Percentiles rank a stretch among this genome's conserved stretches.
phyloP scores from a whole-genome alignment of 345 rosid genomes.

The Abelmoschus esculentus region DNA sequence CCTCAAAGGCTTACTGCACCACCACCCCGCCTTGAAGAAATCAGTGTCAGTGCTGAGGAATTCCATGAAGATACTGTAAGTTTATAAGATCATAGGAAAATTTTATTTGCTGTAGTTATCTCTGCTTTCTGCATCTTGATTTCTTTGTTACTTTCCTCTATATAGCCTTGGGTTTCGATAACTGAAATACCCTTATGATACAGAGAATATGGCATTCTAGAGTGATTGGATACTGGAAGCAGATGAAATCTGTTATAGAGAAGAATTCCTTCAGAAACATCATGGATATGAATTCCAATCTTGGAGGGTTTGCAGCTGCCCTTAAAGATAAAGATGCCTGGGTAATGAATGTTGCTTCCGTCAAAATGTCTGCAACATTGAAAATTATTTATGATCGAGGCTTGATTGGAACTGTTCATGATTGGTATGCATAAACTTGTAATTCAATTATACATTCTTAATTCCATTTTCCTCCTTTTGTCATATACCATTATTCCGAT shows the following conservation, averaged over 20 bases:
- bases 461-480: neutral
- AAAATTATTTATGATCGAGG: slow-evolving; percentile 92
- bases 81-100: slow-evolving; percentile 8
- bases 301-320: slow-evolving; percentile 92
- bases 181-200: slow-evolving; percentile 16
- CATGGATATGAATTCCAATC: slow-evolving; percentile 95
- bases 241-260: slow-evolving; percentile 68
- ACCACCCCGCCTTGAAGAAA: slow-evolving; percentile 80
- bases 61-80: slow-evolving; percentile 73
- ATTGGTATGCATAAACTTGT: slow-evolving; percentile 47
- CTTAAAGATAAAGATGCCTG: slow-evolving; percentile 74
- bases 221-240: slow-evolving; percentile 82
- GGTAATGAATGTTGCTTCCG: slow-evolving; percentile 96
- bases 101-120: neutral
- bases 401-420: slow-evolving; percentile 89
- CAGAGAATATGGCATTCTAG: slow-evolving; percentile 82
- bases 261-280: slow-evolving; percentile 75
- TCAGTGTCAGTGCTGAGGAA: slow-evolving; percentile 56
- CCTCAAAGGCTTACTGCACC: slow-evolving; percentile 72
- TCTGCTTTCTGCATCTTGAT: neutral
- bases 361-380: slow-evolving; percentile 49
- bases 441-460: neutral
- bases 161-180: slow-evolving; percentile 4
- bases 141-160: neutral
- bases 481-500: neutral